Evolutionary conservation across 2,329 filamentous ascomycete species (phyloP), one percentile per base, ranked within the genome.

Genomic region (Incumbomyces lentus): DNA sequence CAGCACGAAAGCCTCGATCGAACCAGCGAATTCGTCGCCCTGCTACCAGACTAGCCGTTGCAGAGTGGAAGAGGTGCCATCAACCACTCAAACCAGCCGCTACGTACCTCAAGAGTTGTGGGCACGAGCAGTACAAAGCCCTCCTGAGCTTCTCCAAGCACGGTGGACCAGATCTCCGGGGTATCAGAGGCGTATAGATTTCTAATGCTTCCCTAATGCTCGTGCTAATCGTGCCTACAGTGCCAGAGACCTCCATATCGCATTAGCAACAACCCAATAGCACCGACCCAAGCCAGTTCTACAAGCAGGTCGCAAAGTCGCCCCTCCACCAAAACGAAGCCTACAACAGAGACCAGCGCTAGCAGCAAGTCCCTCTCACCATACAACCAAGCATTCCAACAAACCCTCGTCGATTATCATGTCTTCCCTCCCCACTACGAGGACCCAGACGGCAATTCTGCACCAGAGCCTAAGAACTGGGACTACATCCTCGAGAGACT

Each of bases 351-450:
- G 22, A 8, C 5, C 5, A 8, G 8, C 22, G 53, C 46, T 38
- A 60, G 46, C 33, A 63, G 47, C 6, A 59, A 53, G 36, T 60
- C 49, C 46, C 58, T 55, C 17, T 52, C 53, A 39, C 47, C 56
- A 1, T 66, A 67, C 49, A 51, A 63, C 52, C 54, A 55, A 38
- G 52, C 56, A 47, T 68, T 68, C 55, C 55, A 64, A 37, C 59
- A 64, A 43, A 54, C 65, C 42, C 54, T 69, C 29, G 59, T 62
- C 45, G 60, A 69, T 45, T 34, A 62, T 52, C 44, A 40, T 12
- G 51, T 68, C 35, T 62, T 62, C 40, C 51, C 60, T 30, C 26
- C 48, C 35, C 56, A 45, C 17, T 59, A 59, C 32, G 49, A 49
- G 37, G 58, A 56, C 45, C 55, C 49, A 5, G 47, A 58, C 55